A percentile compares a stretch with the other conserved stretches of the same genome.
phyloP scores from a whole-genome alignment of 2,329 filamentous ascomycete species.

The Paracamarosporium sp. region DNA sequence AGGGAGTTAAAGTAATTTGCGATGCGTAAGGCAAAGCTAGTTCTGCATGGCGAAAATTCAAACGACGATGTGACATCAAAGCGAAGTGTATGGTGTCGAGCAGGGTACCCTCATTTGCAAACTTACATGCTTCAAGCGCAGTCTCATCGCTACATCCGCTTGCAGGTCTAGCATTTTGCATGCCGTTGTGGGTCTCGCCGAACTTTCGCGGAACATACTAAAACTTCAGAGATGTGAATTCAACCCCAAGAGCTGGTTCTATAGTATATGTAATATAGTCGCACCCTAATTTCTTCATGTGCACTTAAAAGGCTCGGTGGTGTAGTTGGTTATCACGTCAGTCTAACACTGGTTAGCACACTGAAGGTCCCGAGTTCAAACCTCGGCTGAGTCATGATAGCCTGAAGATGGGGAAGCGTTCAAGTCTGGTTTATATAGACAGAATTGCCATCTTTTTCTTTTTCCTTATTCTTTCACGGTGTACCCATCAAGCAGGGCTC shows the following conservation, averaged over 20 bases:
- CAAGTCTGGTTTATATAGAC: too few species aligned
- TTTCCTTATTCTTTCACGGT: too few species aligned
- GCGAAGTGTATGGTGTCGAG: too few species aligned
- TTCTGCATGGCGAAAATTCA: not conserved
- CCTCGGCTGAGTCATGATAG: constrained; percentile 4
- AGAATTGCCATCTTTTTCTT: too few species aligned
- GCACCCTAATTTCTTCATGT: not conserved
- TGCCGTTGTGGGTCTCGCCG: not conserved
- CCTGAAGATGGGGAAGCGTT: too few species aligned
- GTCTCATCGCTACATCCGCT: not conserved
- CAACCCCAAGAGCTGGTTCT: not conserved
- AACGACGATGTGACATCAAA: too few species aligned
- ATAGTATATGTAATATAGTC: not conserved
- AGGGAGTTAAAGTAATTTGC: not conserved
- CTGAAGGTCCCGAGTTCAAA: constrained; percentile 5
- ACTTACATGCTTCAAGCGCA: not conserved
- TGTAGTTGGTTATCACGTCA: constrained; percentile 57
- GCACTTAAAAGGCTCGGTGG: constrained; percentile 35
- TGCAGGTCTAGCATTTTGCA: not conserved
- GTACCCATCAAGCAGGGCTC: too few species aligned
- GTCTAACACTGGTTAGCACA: constrained; percentile 45
- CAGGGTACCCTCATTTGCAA: too few species aligned
- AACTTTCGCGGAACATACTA: not conserved
- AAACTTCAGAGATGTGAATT: not conserved
- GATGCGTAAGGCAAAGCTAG: too few species aligned